These are phyloP conservation scores for Nemania sp. DNA, from an alignment of 2,329 filamentous ascomycete genomes.

Conservation along the genomic window DNA sequence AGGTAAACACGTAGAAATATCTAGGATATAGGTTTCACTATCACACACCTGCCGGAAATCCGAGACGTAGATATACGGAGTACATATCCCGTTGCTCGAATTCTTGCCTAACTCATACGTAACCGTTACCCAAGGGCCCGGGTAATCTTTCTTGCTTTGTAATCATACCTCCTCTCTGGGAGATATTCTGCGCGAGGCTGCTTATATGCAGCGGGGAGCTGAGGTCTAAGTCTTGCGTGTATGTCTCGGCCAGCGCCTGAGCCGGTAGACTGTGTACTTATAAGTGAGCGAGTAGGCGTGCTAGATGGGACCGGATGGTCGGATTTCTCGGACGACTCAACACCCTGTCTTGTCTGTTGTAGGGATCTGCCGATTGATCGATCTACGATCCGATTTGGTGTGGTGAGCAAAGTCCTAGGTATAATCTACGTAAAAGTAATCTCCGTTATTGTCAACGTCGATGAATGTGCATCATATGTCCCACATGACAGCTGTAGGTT, in stretches of 20 bases:
- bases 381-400: constrained; percentile 1
- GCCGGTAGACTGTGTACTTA: background rate
- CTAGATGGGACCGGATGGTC: no score
- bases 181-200: no score
- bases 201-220: background rate
- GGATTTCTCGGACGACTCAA: background rate
- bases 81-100: no score
- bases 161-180: background rate
- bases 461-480: background rate
- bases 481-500: background rate
- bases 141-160: background rate
- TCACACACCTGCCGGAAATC: no score
- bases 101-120: background rate
- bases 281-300: no score
- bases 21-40: no score
- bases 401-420: background rate
- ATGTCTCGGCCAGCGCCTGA: background rate
- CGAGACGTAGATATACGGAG: no score
- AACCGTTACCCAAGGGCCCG: background rate
- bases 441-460: background rate
- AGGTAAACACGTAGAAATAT: background rate
- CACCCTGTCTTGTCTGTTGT: background rate
- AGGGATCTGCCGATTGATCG: background rate
- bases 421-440: background rate
- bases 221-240: background rate